phyloP scores from a whole-genome alignment of 2,329 filamentous ascomycete species.

The Trichoderma aggressivum region DNA sequence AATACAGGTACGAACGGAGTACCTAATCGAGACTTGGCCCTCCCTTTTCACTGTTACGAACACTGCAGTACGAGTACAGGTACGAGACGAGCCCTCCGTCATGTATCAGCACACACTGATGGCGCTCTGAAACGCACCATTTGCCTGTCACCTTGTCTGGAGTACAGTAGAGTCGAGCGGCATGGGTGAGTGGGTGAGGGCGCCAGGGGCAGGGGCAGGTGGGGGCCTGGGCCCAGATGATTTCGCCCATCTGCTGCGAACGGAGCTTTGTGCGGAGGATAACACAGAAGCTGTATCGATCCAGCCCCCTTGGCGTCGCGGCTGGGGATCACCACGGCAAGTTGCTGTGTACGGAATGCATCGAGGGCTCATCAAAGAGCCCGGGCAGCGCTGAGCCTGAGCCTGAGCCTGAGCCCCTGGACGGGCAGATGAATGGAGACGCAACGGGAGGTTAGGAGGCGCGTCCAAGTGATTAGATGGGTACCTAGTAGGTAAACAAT shows the following conservation, averaged over 20 bases:
- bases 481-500: no score
- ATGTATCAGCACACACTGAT: conserved; percentile 2
- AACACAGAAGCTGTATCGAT: conserved; percentile 5
- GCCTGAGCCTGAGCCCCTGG: no score
- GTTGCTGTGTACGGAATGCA: neutral
- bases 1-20: neutral
- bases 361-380: neutral
- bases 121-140: conserved; percentile 13
- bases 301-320: neutral
- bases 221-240: conserved; percentile 1
- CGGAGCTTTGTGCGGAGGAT: conserved; percentile 6
- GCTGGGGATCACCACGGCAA: neutral
- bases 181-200: conserved; percentile 4
- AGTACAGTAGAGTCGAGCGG: no score
- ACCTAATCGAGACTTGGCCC: neutral
- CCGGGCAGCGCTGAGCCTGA: neutral
- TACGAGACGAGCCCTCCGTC: neutral
- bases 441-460: no score
- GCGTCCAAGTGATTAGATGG: no score
- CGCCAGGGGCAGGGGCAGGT: conserved; percentile 15
- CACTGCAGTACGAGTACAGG: neutral
- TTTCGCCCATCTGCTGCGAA: neutral
- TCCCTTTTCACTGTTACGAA: neutral
- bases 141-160: conserved; percentile 14
- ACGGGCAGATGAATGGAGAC: no score